These are phyloP conservation scores for Chalciporus sphaerocephalus DNA, from an alignment of 768 basidiomycete species.

Conservation along the genomic window DNA sequence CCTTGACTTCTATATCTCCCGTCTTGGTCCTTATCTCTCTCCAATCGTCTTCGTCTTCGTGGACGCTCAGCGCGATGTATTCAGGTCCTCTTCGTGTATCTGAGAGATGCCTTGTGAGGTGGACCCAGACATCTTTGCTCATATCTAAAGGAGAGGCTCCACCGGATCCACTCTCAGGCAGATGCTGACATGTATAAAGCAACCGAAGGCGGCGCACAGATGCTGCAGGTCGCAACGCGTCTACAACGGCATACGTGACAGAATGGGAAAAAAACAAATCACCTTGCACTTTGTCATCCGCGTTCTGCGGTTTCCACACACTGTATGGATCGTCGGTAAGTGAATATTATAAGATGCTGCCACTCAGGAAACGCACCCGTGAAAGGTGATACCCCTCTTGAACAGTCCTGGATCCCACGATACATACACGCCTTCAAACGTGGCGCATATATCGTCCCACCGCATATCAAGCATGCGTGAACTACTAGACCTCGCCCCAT, in stretches of 20 bases:
- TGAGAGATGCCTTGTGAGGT: slow-evolving; percentile 71
- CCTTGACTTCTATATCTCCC: slow-evolving; percentile 37
- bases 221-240: slow-evolving; percentile 23
- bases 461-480: slow-evolving; percentile 47
- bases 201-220: slow-evolving; percentile 39
- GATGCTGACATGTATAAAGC: slow-evolving; percentile 30
- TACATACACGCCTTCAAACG: slow-evolving; percentile 77
- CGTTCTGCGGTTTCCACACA: slow-evolving; percentile 45
- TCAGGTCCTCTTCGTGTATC: slow-evolving; percentile 57
- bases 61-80: slow-evolving; percentile 56
- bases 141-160: slow-evolving; percentile 2
- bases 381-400: slow-evolving; percentile 45
- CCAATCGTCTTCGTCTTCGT: slow-evolving; percentile 40
- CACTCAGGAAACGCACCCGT: slow-evolving; percentile 50
- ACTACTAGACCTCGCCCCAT: slow-evolving; percentile 25
- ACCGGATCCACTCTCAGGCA: background rate
- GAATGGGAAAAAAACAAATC: slow-evolving; percentile 20
- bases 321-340: slow-evolving; percentile 16
- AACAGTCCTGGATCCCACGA: slow-evolving; percentile 82
- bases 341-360: background rate
- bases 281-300: slow-evolving; percentile 29
- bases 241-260: background rate
- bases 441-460: slow-evolving; percentile 71
- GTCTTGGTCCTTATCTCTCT: slow-evolving; percentile 22
- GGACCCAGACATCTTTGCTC: slow-evolving; percentile 65